Base-by-base conservation (phyloP, 1,284 basidiomycete species). In the Papiliotrema flavescens region DNA sequence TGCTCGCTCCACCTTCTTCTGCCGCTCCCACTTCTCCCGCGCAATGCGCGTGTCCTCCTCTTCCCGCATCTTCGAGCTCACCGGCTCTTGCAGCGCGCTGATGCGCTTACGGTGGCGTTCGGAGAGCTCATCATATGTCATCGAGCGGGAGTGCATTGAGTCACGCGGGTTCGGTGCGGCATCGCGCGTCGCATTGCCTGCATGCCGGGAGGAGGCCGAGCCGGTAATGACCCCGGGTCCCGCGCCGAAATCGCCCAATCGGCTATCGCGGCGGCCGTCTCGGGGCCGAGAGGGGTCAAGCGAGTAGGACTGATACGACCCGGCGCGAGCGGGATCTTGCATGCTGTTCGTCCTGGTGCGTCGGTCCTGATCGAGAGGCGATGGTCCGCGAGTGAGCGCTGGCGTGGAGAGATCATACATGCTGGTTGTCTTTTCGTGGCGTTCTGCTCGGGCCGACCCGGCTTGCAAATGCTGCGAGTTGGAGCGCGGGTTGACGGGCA, bases 41-140 rank as follows among this genome's bases (percentile, higher is more conserved):
- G 66, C 69, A 22, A 63, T 56, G 6, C 64, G 65, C 5, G 73
- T 34, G 1, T 69, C 65, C 11, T 67, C 57, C 47, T 63, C 56
- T 45, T 73, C 70, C 32, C 59, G 59, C 56, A 75, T 67, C 41
- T 65, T 63, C 6, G 57, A 57, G 3, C 67, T 70, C 22, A 74
- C 64, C 1, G 69, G 67, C 26, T 70, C 59, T 59, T 78, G 75
- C 43, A 78, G 53, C 47, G 65, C 57, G 2, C 64, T 63, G n/a
- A 78, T 47, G 19, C 65, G 58, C 36, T 66, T 62, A 17, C 72
- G 61, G 47, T 78, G 76, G n/a, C 74, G 66, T 9, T 69, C 68
- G 1, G 66, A 62, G 5, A 78, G 65, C 50, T 78, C 73, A 26
- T 76, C 73, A 20, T 67, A 66, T 6, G 74, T 74, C 64, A 76